phyloP scores from a whole-genome alignment of 495 filamentous ascomycete species.

The Sporormia fimetaria region DNA sequence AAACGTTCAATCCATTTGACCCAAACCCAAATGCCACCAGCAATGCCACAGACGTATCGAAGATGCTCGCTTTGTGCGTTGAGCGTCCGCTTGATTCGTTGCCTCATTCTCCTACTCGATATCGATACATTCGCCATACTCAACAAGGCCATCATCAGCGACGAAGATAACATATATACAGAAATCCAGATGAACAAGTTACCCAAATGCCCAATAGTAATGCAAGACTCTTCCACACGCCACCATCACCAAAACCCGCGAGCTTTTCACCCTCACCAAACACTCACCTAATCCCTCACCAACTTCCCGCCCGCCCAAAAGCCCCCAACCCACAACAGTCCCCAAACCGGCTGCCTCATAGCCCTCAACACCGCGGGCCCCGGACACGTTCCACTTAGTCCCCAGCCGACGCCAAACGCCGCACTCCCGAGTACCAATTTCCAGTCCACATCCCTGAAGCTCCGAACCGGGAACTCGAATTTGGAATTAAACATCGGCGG shows the following conservation, averaged over 20 bases:
- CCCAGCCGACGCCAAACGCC: constrained; percentile 47
- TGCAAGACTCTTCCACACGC: background rate
- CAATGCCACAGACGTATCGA: no score
- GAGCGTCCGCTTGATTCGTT: no score
- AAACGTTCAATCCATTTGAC: no score
- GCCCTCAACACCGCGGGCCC: constrained; percentile 43
- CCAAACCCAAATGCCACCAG: no score
- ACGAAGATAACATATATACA: no score
- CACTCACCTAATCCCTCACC: background rate
- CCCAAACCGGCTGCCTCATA: constrained; percentile 41
- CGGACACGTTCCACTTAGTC: constrained; percentile 45
- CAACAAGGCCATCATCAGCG: no score
- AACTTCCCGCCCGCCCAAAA: constrained; percentile 30
- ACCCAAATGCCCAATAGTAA: no score
- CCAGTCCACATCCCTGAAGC: constrained; percentile 42
- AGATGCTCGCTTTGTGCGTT: no score
- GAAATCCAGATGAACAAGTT: no score
- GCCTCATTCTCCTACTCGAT: no score
- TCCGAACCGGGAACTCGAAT: constrained; percentile 40
- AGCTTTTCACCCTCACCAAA: background rate
- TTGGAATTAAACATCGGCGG: constrained; percentile 36
- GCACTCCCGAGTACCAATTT: constrained; percentile 42
- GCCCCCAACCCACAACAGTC: constrained; percentile 39
- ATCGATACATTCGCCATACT: no score
- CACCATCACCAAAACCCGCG: background rate